A percentile compares a stretch with the other conserved stretches of the same genome.
Evolutionary conservation across 306 rosid genomes (phyloP).

Genomic region (Leucaena leucocephala): DNA sequence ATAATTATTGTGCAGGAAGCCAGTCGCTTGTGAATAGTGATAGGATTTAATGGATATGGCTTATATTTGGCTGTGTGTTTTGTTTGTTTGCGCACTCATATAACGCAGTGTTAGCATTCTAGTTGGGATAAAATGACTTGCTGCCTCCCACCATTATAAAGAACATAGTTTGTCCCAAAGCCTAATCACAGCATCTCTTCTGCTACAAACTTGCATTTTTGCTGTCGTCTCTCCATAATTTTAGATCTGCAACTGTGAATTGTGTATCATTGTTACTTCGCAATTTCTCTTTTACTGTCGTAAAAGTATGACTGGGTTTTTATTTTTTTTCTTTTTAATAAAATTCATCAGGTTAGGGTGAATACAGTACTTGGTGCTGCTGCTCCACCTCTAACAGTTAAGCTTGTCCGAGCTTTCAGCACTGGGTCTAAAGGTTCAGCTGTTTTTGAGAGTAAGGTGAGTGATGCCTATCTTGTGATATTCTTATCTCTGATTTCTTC

Average conservation of each 20-base stretch:
- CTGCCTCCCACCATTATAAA: not conserved
- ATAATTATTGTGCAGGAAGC: not conserved
- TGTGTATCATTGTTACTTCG: not conserved
- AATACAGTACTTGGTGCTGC: conserved; percentile 87
- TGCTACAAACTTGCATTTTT: not conserved
- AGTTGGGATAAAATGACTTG: conserved; percentile 10
- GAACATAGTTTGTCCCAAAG: not conserved
- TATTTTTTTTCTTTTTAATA: not conserved
- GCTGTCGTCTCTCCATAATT: not conserved
- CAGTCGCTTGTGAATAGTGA: not conserved
- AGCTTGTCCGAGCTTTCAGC: conserved; percentile 67
- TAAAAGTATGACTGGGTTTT: not conserved
- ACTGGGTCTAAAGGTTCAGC: conserved; percentile 67
- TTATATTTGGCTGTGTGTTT: not conserved
- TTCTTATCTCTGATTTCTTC: conserved; percentile 27
- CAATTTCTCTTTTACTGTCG: not conserved
- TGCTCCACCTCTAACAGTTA: conserved; percentile 87
- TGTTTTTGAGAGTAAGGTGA: conserved; percentile 65
- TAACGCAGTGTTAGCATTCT: not conserved
- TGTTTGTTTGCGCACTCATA: not conserved
- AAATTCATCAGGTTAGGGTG: conserved; percentile 77
- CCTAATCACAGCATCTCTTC: not conserved
- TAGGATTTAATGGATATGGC: not conserved
- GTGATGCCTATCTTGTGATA: not conserved
- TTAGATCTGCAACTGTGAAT: not conserved